phyloP scores from a whole-genome alignment of 2,329 filamentous ascomycete genomes.

The Aspergillus unguis region DNA sequence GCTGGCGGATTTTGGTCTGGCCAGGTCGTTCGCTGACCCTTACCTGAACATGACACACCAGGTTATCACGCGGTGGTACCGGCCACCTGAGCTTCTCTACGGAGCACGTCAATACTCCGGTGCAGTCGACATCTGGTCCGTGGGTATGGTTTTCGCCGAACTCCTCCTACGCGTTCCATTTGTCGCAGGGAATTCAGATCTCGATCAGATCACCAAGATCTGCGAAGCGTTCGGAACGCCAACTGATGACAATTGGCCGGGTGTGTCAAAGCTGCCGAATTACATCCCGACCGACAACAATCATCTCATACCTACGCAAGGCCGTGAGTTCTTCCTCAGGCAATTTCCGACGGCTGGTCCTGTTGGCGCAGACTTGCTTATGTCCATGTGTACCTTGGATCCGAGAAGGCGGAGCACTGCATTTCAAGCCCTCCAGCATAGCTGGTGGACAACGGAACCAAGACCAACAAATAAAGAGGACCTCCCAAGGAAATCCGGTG shows the following conservation, averaged over 20 bases:
- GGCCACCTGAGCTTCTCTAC: conserved; percentile 89
- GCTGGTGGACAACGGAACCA: conserved; percentile 82
- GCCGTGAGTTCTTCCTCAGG: conserved; percentile 68
- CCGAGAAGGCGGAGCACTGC: conserved; percentile 81
- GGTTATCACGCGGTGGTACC: conserved; percentile 96
- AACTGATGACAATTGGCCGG: conserved; percentile 92
- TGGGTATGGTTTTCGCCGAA: conserved; percentile 90
- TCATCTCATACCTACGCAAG: conserved; percentile 56
- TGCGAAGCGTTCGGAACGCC: conserved; percentile 84
- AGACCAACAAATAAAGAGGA: conserved; percentile 77
- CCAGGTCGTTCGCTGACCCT: conserved; percentile 83
- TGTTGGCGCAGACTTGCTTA: conserved; percentile 81
- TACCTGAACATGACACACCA: conserved; percentile 85
- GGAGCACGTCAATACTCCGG: conserved; percentile 85
- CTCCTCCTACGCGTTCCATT: conserved; percentile 79
- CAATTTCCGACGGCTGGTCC: conserved; percentile 77
- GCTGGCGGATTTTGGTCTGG: conserved; percentile 95
- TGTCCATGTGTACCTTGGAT: conserved; percentile 79
- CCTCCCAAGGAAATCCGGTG: conserved; percentile 72
- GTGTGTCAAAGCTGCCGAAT: conserved; percentile 73
- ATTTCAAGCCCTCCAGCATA: conserved; percentile 71
- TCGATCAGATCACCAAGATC: conserved; percentile 82
- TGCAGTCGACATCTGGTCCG: conserved; percentile 90
- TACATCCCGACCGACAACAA: conserved; percentile 68
- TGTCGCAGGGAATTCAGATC: conserved; percentile 76